phyloP scores from a whole-genome alignment of 2,329 filamentous ascomycete species.

The Aaosphaeria pasadenensis region DNA sequence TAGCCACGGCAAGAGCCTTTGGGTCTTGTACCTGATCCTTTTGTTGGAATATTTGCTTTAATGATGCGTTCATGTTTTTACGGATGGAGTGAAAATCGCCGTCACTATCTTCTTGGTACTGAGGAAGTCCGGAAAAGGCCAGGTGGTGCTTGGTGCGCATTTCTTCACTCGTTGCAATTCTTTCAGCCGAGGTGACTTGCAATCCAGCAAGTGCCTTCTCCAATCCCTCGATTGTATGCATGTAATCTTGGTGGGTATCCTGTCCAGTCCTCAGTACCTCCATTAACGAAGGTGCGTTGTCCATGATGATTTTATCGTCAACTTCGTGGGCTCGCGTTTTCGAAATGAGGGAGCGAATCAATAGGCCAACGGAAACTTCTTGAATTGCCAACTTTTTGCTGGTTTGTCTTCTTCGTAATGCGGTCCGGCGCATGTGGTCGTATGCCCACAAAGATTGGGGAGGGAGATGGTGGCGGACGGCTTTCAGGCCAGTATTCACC shows the following conservation, averaged over 20 bases:
- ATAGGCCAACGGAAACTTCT: conserved; percentile 38
- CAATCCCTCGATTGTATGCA: too few relatives aligned
- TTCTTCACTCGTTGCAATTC: too few relatives aligned
- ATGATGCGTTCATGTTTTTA: conserved; percentile 28
- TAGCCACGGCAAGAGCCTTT: conserved; percentile 5
- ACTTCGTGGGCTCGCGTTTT: not conserved
- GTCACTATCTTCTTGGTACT: conserved; percentile 38
- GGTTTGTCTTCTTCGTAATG: conserved; percentile 30
- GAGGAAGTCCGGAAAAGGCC: conserved; percentile 12
- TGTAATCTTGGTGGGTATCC: too few relatives aligned
- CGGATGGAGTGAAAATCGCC: conserved; percentile 32
- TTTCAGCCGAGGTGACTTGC: too few relatives aligned
- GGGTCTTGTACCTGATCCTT: not conserved
- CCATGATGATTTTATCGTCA: too few relatives aligned
- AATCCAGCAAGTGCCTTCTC: too few relatives aligned
- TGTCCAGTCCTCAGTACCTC: too few relatives aligned
- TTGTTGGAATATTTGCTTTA: conserved; percentile 18
- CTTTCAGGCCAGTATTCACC: conserved; percentile 37
- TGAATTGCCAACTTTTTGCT: conserved; percentile 44
- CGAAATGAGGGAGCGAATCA: conserved; percentile 22
- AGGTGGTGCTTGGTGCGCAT: too few relatives aligned
- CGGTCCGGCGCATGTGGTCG: conserved; percentile 25
- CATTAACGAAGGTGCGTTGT: too few relatives aligned
- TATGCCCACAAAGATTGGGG: conserved; percentile 47
- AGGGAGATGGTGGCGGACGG: conserved; percentile 33